phyloP scores from a whole-genome alignment of 208 protist species.

The Crithidia thermophila region DNA sequence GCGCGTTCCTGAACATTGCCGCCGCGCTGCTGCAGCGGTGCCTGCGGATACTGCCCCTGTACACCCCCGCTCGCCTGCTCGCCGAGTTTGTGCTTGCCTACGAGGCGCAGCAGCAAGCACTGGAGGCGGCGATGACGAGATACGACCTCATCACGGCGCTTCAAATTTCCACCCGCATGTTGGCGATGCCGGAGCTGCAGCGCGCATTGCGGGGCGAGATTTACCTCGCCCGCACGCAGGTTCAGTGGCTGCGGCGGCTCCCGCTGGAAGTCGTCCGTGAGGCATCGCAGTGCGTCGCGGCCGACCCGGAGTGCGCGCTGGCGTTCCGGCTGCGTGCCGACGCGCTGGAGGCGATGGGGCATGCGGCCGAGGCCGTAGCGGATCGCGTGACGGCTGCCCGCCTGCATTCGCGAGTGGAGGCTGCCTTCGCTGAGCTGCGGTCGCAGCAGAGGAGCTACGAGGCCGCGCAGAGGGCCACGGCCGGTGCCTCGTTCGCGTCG shows the following conservation, averaged over 20 bases:
- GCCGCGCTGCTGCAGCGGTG: slow-evolving; percentile 69
- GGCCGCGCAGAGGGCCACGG: not conserved
- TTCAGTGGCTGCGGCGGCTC: slow-evolving; percentile 35
- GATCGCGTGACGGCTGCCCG: slow-evolving; percentile 47
- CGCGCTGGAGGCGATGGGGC: slow-evolving; percentile 32
- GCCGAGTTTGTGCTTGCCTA: slow-evolving; percentile 68
- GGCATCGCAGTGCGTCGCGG: slow-evolving; percentile 51
- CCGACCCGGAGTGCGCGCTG: slow-evolving; percentile 41
- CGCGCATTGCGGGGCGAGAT: slow-evolving; percentile 46
- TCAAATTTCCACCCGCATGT: slow-evolving; percentile 41
- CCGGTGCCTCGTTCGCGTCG: no score
- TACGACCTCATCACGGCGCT: slow-evolving; percentile 40
- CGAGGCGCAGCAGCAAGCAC: slow-evolving; percentile 52
- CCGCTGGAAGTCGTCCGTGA: slow-evolving; percentile 59
- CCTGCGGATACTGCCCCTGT: slow-evolving; percentile 50
- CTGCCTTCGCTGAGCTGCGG: slow-evolving; percentile 44
- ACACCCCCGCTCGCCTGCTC: slow-evolving; percentile 62
- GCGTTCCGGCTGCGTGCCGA: slow-evolving; percentile 62
- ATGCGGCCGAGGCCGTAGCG: slow-evolving; percentile 42
- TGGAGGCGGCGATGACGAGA: slow-evolving; percentile 32
- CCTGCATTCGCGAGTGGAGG: slow-evolving; percentile 37
- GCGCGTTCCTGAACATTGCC: slow-evolving; percentile 71
- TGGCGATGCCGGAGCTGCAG: slow-evolving; percentile 58
- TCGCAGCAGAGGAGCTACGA: slow-evolving; percentile 25
- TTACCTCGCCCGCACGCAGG: slow-evolving; percentile 53